Percentiles rank a stretch among this genome's conserved stretches.
Conservation (phyloP, 2,329 filamentous ascomycete genomes). For the Coleophoma crateriformis region DNA sequence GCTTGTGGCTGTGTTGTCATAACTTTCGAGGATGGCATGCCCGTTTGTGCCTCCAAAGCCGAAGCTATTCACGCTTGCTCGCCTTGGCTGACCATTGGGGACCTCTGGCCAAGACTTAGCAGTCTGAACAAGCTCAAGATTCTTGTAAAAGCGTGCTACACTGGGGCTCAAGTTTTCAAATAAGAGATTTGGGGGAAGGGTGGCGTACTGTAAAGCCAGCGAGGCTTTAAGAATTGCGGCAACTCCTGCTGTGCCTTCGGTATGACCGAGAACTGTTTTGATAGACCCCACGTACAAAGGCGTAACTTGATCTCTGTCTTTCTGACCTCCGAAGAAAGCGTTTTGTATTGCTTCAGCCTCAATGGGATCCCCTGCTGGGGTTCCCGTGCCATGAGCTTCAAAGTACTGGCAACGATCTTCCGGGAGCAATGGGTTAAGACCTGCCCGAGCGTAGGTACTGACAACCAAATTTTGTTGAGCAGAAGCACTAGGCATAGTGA, state of each 20-base stretch:
- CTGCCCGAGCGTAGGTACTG: neutral
- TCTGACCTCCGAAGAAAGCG: neutral
- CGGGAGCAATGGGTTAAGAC: neutral
- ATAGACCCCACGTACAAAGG: conserved; percentile 1
- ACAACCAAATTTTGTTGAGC: conserved; percentile 28
- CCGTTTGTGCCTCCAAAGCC: conserved; percentile 44
- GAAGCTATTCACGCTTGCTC: conserved; percentile 22
- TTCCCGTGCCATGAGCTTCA: conserved; percentile 13
- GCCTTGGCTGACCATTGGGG: neutral
- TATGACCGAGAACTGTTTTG: conserved; percentile 16
- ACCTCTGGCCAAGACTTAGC: conserved; percentile 4
- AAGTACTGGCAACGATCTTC: conserved; percentile 2
- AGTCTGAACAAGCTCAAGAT: conserved; percentile 19
- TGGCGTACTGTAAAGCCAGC: conserved; percentile 17
- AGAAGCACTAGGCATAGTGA: conserved; percentile 44
- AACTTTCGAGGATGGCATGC: conserved; percentile 29
- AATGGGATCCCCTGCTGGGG: conserved; percentile 11
- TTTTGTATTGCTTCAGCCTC: conserved; percentile 7
- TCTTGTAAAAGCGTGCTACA: conserved; percentile 18
- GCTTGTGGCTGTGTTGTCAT: neutral
- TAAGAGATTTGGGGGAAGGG: conserved; percentile 19
- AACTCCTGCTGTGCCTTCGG: conserved; percentile 17
- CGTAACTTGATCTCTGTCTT: neutral
- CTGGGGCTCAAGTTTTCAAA: conserved; percentile 28
- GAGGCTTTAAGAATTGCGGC: conserved; percentile 19